Evolutionary conservation across 2,329 filamentous ascomycete species (phyloP).

Genomic region (Ascochyta clinopodiicola): DNA sequence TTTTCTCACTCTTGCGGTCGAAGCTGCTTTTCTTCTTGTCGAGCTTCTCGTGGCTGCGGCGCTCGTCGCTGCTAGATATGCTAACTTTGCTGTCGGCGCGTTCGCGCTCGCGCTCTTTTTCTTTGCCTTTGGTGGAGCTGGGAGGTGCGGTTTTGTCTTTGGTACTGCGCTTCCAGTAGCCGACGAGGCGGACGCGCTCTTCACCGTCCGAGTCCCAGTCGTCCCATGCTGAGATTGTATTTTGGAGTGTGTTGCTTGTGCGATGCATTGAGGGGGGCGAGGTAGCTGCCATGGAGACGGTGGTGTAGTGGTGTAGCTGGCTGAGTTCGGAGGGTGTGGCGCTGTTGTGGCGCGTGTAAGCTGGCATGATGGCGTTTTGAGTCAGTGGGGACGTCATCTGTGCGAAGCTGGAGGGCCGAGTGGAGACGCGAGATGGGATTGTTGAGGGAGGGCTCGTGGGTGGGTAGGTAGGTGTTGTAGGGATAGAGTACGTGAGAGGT

Average conservation of each 20-base stretch:
- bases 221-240: conserved; percentile 45
- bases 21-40: conserved; percentile 21
- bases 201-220: conserved; percentile 45
- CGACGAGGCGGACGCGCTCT: conserved; percentile 38
- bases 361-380: conserved; percentile 18
- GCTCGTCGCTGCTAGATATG: conserved; percentile 10
- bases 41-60: conserved; percentile 8
- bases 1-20: conserved; percentile 21
- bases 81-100: conserved; percentile 16
- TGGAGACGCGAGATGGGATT: conserved; percentile 34
- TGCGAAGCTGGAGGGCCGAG: conserved; percentile 22
- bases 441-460: conserved; percentile 35
- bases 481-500: conserved; percentile 19
- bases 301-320: conserved; percentile 30
- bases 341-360: conserved; percentile 32
- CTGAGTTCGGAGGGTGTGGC: conserved; percentile 39
- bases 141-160: conserved; percentile 5
- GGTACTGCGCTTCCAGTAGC: conserved; percentile 28
- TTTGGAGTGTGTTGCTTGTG: conserved; percentile 35
- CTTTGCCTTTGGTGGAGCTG: conserved; percentile 7
- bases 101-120: conserved; percentile 13
- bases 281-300: conserved; percentile 22
- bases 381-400: conserved; percentile 15
- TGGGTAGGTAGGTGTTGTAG: conserved; percentile 25
- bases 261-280: conserved; percentile 24